Evolutionary conservation across 1,284 basidiomycete genomes (phyloP).

Genomic region (Porogramme epimiltina): DNA sequence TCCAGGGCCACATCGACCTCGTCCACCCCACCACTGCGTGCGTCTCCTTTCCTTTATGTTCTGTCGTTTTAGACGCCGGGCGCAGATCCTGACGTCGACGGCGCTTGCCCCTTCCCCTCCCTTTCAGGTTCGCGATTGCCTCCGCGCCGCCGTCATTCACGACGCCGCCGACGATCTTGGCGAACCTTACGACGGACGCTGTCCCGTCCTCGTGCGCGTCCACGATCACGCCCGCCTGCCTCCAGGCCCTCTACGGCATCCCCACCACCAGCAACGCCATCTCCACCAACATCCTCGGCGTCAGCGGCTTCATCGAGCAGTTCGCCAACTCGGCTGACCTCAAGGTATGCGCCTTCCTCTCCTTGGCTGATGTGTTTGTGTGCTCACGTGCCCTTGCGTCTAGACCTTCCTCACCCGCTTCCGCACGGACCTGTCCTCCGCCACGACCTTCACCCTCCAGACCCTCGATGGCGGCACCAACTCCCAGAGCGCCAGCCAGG

Average conservation of each 20-base stretch:
- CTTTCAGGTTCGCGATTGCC: slow-evolving; percentile 16
- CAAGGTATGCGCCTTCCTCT: slow-evolving; percentile 28
- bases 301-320: slow-evolving; percentile 57
- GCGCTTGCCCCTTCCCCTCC: background rate
- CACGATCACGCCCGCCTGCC: slow-evolving; percentile 54
- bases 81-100: background rate
- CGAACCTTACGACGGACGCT: slow-evolving; percentile 22
- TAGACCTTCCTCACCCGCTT: slow-evolving; percentile 29
- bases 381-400: background rate
- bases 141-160: slow-evolving; percentile 12
- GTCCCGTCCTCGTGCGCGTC: slow-evolving; percentile 37
- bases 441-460: slow-evolving; percentile 36
- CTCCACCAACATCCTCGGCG: slow-evolving; percentile 48
- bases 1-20: slow-evolving; percentile 39
- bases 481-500: slow-evolving; percentile 32
- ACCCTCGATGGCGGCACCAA: slow-evolving; percentile 52
- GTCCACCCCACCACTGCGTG: slow-evolving; percentile 43
- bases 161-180: slow-evolving; percentile 4
- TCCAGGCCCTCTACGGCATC: slow-evolving; percentile 53
- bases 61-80: background rate
- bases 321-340: slow-evolving; percentile 54
- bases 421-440: slow-evolving; percentile 33
- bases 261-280: slow-evolving; percentile 45
- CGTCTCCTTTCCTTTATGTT: background rate
- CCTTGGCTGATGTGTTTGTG: background rate